A percentile compares a stretch with the other conserved stretches of the same genome.
phyloP scores from a whole-genome alignment of 371 early-diverging fungal genomes.

The Mucor velutinosus region DNA sequence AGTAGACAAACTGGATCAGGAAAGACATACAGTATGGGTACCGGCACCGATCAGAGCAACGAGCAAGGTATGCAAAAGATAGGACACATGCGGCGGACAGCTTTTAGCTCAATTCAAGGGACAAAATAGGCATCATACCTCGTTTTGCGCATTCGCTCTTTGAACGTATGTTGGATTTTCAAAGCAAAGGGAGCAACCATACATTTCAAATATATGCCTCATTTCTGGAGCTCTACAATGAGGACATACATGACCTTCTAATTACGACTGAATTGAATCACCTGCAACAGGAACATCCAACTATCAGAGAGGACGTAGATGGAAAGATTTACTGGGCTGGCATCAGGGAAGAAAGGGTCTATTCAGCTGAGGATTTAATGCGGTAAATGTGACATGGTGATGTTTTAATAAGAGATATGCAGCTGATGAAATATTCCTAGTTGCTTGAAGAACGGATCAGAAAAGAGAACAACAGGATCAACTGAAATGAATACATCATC shows the following conservation, averaged over 20 bases:
- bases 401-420: not conserved
- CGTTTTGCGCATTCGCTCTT: slow-evolving; percentile 72
- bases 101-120: not conserved
- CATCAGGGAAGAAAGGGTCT: slow-evolving; percentile 77
- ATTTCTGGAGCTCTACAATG: slow-evolving; percentile 94
- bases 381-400: slow-evolving; percentile 32
- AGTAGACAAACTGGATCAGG: slow-evolving; percentile 58
- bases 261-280: slow-evolving; percentile 37
- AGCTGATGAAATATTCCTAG: slow-evolving; percentile 11
- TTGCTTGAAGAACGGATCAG: slow-evolving; percentile 70
- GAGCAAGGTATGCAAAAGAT: not conserved
- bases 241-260: slow-evolving; percentile 82
- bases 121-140: slow-evolving; percentile 73
- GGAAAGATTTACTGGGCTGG: slow-evolving; percentile 91
- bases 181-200: slow-evolving; percentile 14
- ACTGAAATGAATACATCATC: slow-evolving; percentile 96
- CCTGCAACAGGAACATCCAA: not conserved
- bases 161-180: slow-evolving; percentile 24
- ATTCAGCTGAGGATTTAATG: slow-evolving; percentile 71
- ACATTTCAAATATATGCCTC: slow-evolving; percentile 64
- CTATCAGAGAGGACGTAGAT: slow-evolving; percentile 88
- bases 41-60: slow-evolving; percentile 40
- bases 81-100: not conserved
- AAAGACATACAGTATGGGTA: slow-evolving; percentile 98
- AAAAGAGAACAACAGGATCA: slow-evolving; percentile 87